Evolutionary conservation across 495 filamentous ascomycete species (phyloP), one percentile per base, ranked within the genome.

Genomic region (Penicillium lividum): DNA sequence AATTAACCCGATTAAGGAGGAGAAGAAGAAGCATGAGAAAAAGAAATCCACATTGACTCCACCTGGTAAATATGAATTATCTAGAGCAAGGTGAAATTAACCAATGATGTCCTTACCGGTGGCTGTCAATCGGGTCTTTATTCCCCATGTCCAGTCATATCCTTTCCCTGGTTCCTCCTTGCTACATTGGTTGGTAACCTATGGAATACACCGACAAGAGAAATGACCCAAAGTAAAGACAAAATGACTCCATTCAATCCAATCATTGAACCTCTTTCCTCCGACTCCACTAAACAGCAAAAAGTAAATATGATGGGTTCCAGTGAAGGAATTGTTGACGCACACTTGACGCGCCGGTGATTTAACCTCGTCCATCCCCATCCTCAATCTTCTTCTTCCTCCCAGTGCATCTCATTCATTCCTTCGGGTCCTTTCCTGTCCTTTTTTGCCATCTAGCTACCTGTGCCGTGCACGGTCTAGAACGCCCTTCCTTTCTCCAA

Each of bases 401-500:
- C 51, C 51, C 29, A 38, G 55, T 54, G 53, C 45, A 40, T 44
- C 58, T 54, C 47, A 56, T 64, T 44, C 58, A 46, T 55, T 66
- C 57, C 61, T 68, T 64, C 58, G 58, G 42, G 31, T 49, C 55
- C 45, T 55, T 49, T 44, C 48, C 46, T 34, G 36, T 65, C 22
- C 59, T 57, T 33, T 56, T 49, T 49, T 29, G 46, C 46, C 46
- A 30, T 60, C 63, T 69, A 73, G 66, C 54, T 63, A 40, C 71
- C 69, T 71, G 71, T 73, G 71, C 73, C 68, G 73, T 69, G 71
- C 73, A 71, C 71, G 66, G 68, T 75, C 73, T 62, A 58, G 61
- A 56, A 38, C 28, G 61, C 56, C 65, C 50, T 64, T 70, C 61
- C 53, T 70, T 69, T 56, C 42, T 56, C 36, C 45, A 58, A 47